Evolutionary conservation across 1,284 basidiomycete genomes (phyloP).

Genomic region (Somion occarium): DNA sequence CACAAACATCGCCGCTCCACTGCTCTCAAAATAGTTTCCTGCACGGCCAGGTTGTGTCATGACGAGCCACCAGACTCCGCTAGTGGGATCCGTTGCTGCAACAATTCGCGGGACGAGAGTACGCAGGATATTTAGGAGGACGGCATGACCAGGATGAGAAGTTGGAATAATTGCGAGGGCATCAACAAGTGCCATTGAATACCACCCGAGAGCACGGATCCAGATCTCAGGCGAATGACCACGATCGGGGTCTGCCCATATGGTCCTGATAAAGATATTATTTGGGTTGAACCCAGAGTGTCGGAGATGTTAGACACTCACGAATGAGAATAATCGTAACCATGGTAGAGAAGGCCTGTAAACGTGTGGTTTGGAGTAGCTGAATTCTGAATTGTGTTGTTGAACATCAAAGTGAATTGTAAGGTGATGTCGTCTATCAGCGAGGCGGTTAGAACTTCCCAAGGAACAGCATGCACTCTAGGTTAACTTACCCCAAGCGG

Average conservation of each 20-base stretch:
- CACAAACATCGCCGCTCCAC: conserved; percentile 42
- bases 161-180: conserved; percentile 35
- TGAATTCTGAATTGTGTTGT: conserved; percentile 37
- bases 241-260: conserved; percentile 41
- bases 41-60: conserved; percentile 41
- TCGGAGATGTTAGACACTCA: too few species aligned
- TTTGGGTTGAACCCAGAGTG: too few species aligned
- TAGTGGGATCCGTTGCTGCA: conserved; percentile 34
- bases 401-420: conserved; percentile 41
- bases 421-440: conserved; percentile 34
- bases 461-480: too few species aligned
- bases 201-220: conserved; percentile 48
- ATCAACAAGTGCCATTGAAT: conserved; percentile 46
- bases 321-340: conserved; percentile 40
- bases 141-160: conserved; percentile 26
- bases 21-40: conserved; percentile 48
- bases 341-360: conserved; percentile 43
- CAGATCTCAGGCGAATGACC: conserved; percentile 46
- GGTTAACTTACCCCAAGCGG: conserved; percentile 35
- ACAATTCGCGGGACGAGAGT: conserved; percentile 33
- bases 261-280: background rate
- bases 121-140: conserved; percentile 30
- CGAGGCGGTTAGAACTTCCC: background rate
- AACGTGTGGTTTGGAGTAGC: conserved; percentile 30
- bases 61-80: conserved; percentile 48